Evolutionary conservation across 108 stramenopile genomes (phyloP), one percentile per base, ranked within the genome.

Genomic region (Fragilariopsis cylindrus): DNA sequence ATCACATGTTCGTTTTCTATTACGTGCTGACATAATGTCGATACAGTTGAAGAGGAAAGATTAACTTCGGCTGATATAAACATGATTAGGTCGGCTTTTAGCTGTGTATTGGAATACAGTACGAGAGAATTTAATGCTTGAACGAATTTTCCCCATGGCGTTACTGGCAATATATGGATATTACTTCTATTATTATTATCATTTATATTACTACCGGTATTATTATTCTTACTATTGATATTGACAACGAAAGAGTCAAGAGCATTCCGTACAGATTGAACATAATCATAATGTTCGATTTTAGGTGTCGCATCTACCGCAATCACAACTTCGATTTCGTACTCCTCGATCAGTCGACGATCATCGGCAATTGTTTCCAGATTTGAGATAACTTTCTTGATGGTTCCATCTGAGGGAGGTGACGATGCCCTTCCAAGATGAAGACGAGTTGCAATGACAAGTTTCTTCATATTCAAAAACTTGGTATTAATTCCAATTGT

Each of bases 71-170:
- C 91, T 2, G 96, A 96, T 9, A 75, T 74, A 72, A 96, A 80
- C 48, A 95, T 60, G 21, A 89, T 72, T 13, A 67, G 72, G 30
- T 82, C 73, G 8, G 76, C 82, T 55, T 81, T 57, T 15, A 50
- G 57, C 8, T 68, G 52, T 57, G 50, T 58, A 21, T 81, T 69
- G 15, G 90, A 86, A 52, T 81, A 75, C 2, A 57, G 48, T 7
- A 96, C 79, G 16, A 97, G 82, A 21, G 94, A 92, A 82, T 97
- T 98, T 44, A 98, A 77, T 2, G 95, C 96, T 13, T 95, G 92
- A 41, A 91, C 82, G 69, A 98, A 98, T 57, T 83, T 81, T n/a
- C 94, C 96, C 97, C 97, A 98, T 1, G 97, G 97, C 41, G 85
- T 86, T 3, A 98, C 92, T 7, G 92, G 92, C 8, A 97, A 49